Conservation (phyloP, 331 rosid species). For the Saraca asoca region DNA sequence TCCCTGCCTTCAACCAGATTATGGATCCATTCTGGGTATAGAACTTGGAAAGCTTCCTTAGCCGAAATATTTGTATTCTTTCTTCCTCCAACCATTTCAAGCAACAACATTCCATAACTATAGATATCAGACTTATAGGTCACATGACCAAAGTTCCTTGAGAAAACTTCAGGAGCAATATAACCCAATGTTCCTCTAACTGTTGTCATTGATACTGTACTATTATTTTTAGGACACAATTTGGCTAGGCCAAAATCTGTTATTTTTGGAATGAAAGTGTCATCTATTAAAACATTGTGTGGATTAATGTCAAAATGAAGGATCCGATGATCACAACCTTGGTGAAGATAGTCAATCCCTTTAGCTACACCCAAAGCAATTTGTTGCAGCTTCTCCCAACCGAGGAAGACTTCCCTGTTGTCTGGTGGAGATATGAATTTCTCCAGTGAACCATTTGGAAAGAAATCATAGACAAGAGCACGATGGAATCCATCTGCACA, state of each 20-base stretch:
- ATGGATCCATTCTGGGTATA: slow-evolving; percentile 6
- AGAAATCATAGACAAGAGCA: too few species aligned
- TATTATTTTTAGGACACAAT: slow-evolving; percentile 20
- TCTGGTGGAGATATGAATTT: slow-evolving; percentile 10
- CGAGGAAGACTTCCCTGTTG: background rate
- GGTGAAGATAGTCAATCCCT: slow-evolving; percentile 35
- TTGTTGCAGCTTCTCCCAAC: slow-evolving; percentile 15
- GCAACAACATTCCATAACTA: slow-evolving; percentile 11
- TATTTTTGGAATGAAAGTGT: slow-evolving; percentile 26
- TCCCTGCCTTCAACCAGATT: background rate
- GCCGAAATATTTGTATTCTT: background rate
- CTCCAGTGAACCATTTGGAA: slow-evolving; percentile 14
- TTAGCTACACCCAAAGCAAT: slow-evolving; percentile 27
- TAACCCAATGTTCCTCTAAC: slow-evolving; percentile 37
- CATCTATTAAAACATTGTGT: slow-evolving; percentile 21
- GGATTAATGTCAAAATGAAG: slow-evolving; percentile 32
- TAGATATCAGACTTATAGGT: background rate
- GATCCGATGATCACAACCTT: slow-evolving; percentile 30
- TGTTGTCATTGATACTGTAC: slow-evolving; percentile 15
- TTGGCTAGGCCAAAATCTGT: slow-evolving; percentile 35
- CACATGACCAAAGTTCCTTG: slow-evolving; percentile 16
- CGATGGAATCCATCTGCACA: too few species aligned
- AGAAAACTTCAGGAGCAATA: slow-evolving; percentile 20
- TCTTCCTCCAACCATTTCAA: background rate
- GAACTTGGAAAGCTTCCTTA: background rate